phyloP scores from a whole-genome alignment of 2,329 filamentous ascomycete species.

The Trichothecium roseum region DNA sequence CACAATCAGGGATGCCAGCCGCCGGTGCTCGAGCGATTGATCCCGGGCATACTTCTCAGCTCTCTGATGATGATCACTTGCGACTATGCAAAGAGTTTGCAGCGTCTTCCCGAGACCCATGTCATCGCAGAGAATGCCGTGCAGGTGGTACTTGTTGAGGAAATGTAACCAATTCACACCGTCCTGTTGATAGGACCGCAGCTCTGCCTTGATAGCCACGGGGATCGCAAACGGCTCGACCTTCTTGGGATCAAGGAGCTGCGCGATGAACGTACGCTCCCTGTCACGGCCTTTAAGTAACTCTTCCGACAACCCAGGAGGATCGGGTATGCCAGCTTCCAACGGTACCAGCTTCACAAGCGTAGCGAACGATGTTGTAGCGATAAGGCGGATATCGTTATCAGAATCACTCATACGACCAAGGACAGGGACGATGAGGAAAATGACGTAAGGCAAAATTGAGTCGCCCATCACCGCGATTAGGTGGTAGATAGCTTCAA shows the following conservation, averaged over 20 bases:
- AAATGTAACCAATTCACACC: conserved; percentile 98
- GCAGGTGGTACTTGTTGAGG: conserved; percentile 93
- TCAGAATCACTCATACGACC: conserved; percentile 98
- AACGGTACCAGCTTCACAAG: conserved; percentile 94
- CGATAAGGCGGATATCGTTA: conserved; percentile 85
- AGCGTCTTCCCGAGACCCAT: conserved; percentile 98
- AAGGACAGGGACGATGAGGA: conserved; percentile 92
- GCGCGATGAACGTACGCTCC: conserved; percentile 91
- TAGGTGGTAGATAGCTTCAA: conserved; percentile 91
- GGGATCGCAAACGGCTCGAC: conserved; percentile 90
- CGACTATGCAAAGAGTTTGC: conserved; percentile 95
- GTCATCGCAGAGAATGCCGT: conserved; percentile 96
- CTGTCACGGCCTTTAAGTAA: conserved; percentile 83
- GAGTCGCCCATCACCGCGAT: conserved; percentile 97
- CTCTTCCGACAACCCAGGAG: conserved; percentile 81
- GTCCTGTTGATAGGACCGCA: conserved; percentile 95
- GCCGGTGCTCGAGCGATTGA: conserved; percentile 64
- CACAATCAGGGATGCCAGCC: conserved; percentile 83
- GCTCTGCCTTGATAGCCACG: conserved; percentile 91
- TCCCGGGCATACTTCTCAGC: conserved; percentile 85
- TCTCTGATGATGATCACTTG: conserved; percentile 90
- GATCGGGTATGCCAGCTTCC: conserved; percentile 94
- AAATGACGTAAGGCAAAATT: conserved; percentile 95
- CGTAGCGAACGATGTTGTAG: conserved; percentile 94
- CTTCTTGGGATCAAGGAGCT: conserved; percentile 94